Evolutionary conservation across 331 rosid species (phyloP).

Genomic region (Rhamnella rubrinervis): DNA sequence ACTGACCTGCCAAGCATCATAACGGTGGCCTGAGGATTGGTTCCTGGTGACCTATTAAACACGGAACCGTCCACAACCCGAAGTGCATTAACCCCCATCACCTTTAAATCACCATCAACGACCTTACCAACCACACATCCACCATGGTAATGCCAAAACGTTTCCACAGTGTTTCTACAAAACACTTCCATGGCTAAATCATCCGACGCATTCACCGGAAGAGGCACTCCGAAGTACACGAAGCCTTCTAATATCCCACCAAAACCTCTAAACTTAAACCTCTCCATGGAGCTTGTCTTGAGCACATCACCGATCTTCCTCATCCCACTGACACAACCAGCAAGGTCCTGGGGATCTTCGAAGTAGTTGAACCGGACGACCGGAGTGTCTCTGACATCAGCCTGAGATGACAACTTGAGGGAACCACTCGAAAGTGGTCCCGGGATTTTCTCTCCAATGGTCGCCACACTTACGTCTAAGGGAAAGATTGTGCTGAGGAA

Average conservation of each 20-base stretch:
- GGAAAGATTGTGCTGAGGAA: too few species aligned
- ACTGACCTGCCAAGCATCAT: slow-evolving; percentile 25
- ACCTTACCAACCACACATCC: slow-evolving; percentile 30
- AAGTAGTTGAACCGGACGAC: slow-evolving; percentile 28
- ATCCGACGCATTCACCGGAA: slow-evolving; percentile 12
- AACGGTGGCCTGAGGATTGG: slow-evolving; percentile 29
- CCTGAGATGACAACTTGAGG: slow-evolving; percentile 6
- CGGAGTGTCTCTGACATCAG: slow-evolving; percentile 1
- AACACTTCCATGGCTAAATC: not conserved
- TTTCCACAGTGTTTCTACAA: slow-evolving; percentile 5
- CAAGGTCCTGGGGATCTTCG: slow-evolving; percentile 11
- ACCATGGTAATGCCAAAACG: slow-evolving; percentile 38
- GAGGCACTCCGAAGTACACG: slow-evolving; percentile 9
- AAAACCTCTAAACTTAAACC: slow-evolving; percentile 1
- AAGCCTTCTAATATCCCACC: not conserved
- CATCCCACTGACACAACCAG: slow-evolving; percentile 23
- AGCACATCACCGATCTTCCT: slow-evolving; percentile 26
- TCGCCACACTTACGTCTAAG: not conserved
- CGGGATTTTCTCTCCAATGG: slow-evolving; percentile 1
- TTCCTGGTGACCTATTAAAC: slow-evolving; percentile 19
- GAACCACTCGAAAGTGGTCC: slow-evolving; percentile 12
- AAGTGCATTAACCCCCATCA: slow-evolving; percentile 11
- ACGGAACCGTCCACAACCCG: slow-evolving; percentile 24
- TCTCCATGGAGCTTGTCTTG: slow-evolving; percentile 3
- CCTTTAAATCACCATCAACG: slow-evolving; percentile 19